These are phyloP conservation scores for Nadsonia fulvescens DNA, from an alignment of 805 yeast genomes.

Conservation along the genomic window DNA sequence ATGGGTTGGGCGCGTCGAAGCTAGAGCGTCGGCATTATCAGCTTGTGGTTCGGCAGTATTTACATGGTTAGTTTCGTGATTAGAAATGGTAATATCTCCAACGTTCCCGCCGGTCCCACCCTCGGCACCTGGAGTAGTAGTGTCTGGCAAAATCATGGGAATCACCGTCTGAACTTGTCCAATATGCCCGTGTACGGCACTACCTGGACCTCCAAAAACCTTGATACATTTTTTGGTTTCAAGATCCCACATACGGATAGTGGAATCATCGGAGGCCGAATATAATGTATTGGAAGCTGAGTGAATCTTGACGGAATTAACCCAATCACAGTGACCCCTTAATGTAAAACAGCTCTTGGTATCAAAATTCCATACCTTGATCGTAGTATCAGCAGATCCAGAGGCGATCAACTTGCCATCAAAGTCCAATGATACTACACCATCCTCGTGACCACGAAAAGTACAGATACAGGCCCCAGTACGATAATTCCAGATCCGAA, in stretches of 20 bases:
- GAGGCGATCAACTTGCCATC: constrained; percentile 68
- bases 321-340: constrained; percentile 87
- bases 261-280: constrained; percentile 81
- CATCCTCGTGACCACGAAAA: constrained; percentile 79
- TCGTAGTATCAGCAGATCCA: constrained; percentile 83
- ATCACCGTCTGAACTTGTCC: constrained; percentile 90
- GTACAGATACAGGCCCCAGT: constrained; percentile 91
- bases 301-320: constrained; percentile 77
- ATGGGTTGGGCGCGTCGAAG: constrained; percentile 51
- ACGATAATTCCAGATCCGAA: constrained; percentile 89
- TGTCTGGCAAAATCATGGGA: constrained; percentile 62
- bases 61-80: too few relatives aligned
- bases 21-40: constrained; percentile 1
- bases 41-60: too few relatives aligned
- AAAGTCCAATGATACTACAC: constrained; percentile 73
- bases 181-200: constrained; percentile 80
- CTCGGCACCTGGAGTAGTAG: constrained; percentile 5
- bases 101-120: constrained; percentile 9
- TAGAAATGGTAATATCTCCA: too few relatives aligned
- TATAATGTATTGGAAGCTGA: constrained; percentile 59
- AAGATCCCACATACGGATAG: constrained; percentile 90
- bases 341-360: constrained; percentile 81
- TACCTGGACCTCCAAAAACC: constrained; percentile 49
- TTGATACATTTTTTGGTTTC: constrained; percentile 59
- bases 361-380: constrained; percentile 94